Evolutionary conservation across 2,329 filamentous ascomycete genomes (phyloP), one percentile per base, ranked within the genome.

Genomic region (Seiridium unicorne): DNA sequence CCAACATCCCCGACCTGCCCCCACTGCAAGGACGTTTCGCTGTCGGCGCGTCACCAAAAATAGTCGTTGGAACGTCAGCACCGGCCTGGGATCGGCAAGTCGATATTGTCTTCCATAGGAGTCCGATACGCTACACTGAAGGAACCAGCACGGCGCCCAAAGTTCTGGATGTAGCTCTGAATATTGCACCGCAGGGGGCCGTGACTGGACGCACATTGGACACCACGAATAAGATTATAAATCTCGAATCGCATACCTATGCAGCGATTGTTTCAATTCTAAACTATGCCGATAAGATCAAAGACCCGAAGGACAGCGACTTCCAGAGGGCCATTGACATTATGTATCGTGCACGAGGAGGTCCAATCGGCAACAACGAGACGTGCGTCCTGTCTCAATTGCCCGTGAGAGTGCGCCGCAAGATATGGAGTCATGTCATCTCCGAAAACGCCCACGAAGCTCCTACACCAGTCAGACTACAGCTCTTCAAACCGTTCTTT

Each of bases 381-480:
- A 26, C 13, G 8, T 36, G 18, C 13, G 11, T 32, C 4, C 38
- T 49, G 7, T 44, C 48, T 10, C 36, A 48, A 11, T 44, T 60
- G 13, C 58, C 58, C 11, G 58, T 38, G 31, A 32, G 13, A 35
- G 44, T 56, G 31, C 51, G 58, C 5, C 51, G 42, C n/a, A 51
- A 9, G n/a, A 60, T 60, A 7, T 60, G 58, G 58, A 32, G 51
- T 8, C 26, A 56, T 56, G 51, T 60, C 32, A 34, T 60, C n/a
- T 6, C 10, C 31, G 32, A 44, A n/a, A 13, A 51, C 6, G 34
- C 35, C 31, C n/a, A 31, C 34, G 6, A 38, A 5, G 4, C 40
- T n/a, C 35, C 10, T 31, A 53, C 44, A 31, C 46, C 59, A 10
- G 42, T 60, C 31, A 31, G 42, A 10, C 5, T 57, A 18, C 59